phyloP scores from a whole-genome alignment of 257 asterid genomes.

The Solanum tacnaense region DNA sequence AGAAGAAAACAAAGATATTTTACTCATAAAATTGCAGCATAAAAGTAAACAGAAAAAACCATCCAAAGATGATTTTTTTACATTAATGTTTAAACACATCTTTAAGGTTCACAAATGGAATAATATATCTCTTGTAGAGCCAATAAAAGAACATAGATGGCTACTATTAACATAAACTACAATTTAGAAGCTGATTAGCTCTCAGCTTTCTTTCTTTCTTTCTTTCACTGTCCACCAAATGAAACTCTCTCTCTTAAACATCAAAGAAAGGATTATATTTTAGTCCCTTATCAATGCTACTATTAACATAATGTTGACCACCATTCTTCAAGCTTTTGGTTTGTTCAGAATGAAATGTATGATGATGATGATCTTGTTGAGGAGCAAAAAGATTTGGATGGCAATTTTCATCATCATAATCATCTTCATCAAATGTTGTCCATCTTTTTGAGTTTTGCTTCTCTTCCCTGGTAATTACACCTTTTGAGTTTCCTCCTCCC shows the following conservation, averaged over 20 bases:
- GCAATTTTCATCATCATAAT: conserved; percentile 44
- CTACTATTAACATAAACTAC: neutral
- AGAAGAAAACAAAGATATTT: neutral
- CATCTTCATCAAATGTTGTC: conserved; percentile 49
- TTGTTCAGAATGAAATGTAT: conserved; percentile 21
- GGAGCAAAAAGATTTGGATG: conserved; percentile 62
- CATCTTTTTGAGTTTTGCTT: conserved; percentile 30
- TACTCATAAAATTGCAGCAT: neutral
- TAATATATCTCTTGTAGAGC: neutral
- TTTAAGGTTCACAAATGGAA: neutral
- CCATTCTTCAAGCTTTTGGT: conserved; percentile 14
- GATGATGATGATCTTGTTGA: neutral
- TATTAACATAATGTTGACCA: conserved; percentile 10
- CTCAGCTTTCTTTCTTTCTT: neutral
- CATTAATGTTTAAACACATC: neutral
- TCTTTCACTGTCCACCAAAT: neutral
- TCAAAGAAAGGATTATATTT: conserved; percentile 72
- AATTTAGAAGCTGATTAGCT: neutral
- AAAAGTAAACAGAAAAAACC: neutral
- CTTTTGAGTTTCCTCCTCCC: conserved; percentile 24
- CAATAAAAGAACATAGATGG: neutral
- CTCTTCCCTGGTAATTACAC: conserved; percentile 5
- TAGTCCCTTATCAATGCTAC: conserved; percentile 50
- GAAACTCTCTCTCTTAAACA: conserved; percentile 6
- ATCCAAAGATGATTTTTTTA: neutral